These are phyloP conservation scores for Salix viminalis DNA, from an alignment of 345 rosid species.

Conservation along the genomic window DNA sequence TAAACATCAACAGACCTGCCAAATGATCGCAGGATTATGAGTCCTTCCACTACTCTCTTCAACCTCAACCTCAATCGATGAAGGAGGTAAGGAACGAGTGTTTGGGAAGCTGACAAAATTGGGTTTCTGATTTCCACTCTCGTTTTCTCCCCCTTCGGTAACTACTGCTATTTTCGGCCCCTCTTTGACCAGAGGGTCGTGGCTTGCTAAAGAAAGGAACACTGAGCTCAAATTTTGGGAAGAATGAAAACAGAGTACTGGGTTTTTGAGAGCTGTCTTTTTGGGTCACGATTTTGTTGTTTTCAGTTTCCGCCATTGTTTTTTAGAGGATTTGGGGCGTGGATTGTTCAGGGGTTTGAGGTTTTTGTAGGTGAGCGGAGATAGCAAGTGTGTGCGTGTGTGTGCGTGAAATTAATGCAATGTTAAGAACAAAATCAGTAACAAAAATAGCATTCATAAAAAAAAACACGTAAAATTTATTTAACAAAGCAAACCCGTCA, in stretches of 20 bases:
- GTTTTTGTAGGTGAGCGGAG: not conserved
- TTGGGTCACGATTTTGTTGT: not conserved
- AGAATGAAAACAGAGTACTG: not conserved
- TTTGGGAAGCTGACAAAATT: slow-evolving; percentile 18
- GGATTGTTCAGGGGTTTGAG: not conserved
- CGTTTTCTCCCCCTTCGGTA: not conserved
- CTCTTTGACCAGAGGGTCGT: not conserved
- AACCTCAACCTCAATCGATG: slow-evolving; percentile 9
- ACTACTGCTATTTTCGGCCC: not conserved
- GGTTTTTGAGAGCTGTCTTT: not conserved
- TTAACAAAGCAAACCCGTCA: too few relatives aligned
- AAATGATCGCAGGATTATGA: slow-evolving; percentile 20
- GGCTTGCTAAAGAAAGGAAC: slow-evolving; percentile 12
- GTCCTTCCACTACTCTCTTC: slow-evolving; percentile 24
- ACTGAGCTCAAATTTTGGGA: slow-evolving; percentile 7
- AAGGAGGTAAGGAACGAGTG: not conserved
- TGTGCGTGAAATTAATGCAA: too few relatives aligned
- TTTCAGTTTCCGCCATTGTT: slow-evolving; percentile 1
- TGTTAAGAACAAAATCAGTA: too few relatives aligned
- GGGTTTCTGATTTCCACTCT: not conserved
- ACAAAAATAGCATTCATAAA: too few relatives aligned
- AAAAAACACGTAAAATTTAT: too few relatives aligned
- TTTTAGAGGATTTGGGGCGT: not conserved
- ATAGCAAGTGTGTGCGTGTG: not conserved
- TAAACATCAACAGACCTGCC: slow-evolving; percentile 21